Base-by-base conservation (phyloP, 768 basidiomycete species). In the Rhodotorula babjevae region DNA sequence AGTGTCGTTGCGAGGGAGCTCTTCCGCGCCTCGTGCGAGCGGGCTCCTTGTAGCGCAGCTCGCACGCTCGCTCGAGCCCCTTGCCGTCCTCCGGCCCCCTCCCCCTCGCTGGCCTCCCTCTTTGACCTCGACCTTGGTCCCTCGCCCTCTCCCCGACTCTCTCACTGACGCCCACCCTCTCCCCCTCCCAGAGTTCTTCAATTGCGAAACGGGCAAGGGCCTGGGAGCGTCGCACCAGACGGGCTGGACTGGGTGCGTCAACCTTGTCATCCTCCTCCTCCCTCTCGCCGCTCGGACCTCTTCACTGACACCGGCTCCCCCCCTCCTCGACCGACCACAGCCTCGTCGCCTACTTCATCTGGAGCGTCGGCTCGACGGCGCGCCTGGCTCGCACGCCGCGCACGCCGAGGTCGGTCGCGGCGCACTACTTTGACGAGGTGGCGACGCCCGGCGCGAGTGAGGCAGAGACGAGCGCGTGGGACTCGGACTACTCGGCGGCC, bases 221-320 rank as follows among this genome's bases (percentile, higher is more conserved):
- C 85, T 99, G 21, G 96, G 96, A 53, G 96, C 95, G 6, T 96
- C 93, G 11, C 96, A 99, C 82, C 96, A 99, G 81, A 97, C 94
- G 72, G 96, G 96, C 76, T 99, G 95, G 94, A 82, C 81, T 15
- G 82, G 63, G 60, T 61, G 44, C 27, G 60, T 18, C 18, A 11
- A 46, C 44, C n/a, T 46, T 36, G 36, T 29, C 15, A 1, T 55
- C 53, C n/a, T 55, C n/a, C 29, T 7, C 15, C n/a, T 29, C 25
- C 53, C n/a, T n/a, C 44, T 46, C 44, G 5, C 44, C 44, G 12
- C 44, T 46, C 18, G 44, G 14, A 14, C 44, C 18, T 15, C 44
- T 46, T 18, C 29, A 11, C 14, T 52, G 36, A 36, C 36, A 9
- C 36, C 50, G 9, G 21, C 42, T 12, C n/a, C n/a, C 53, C 29